Evolutionary conservation across 2,329 filamentous ascomycete genomes (phyloP), one percentile per base, ranked within the genome.

Genomic region (Pseudonectria foliicola): DNA sequence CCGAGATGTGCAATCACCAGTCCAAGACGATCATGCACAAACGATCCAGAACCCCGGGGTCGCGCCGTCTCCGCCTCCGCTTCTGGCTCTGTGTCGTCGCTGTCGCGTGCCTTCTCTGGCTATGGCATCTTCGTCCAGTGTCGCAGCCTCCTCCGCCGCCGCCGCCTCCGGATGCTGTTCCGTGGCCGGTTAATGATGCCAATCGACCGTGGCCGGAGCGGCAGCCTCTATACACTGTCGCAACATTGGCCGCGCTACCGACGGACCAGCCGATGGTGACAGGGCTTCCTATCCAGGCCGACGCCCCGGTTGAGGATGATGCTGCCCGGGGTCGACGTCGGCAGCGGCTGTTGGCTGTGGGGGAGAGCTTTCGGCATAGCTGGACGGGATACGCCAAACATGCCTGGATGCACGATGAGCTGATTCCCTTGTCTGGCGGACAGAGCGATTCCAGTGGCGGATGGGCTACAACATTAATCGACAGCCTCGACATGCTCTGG

Each of bases 401-500:
- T 44, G 79, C 78, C 0, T 82, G 77, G 76, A 66, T 72, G 52
- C 67, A 71, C 35, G 77, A 82, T 53, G 78, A 80, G 54, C 60
- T 82, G 28, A 65, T 64, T 13, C 78, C 78, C 3, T 45, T 81
- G 14, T 66, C 66, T 7, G 73, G 69, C 15, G 49, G 55, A 12
- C 60, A 56, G 33, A 67, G 70, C 36, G 67, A 80, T 45, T 68
- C 71, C 14, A 80, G 79, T 55, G 75, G 73, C 15, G 78, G 77
- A 12, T 82, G 77, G 77, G 75, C 71, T 14, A 77, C 77, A 2
- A 81, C 77, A 4, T 57, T 81, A 42, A 74, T 81, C 24, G 77
- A 81, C 52, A 62, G 73, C 7, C 64, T 82, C 34, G 80, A 84
- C 51, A 77, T 76, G 13, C 59, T 85, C 10, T 84, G 78, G 78